phyloP scores from a whole-genome alignment of 257 asterid species.

The Gentiana dahurica region DNA sequence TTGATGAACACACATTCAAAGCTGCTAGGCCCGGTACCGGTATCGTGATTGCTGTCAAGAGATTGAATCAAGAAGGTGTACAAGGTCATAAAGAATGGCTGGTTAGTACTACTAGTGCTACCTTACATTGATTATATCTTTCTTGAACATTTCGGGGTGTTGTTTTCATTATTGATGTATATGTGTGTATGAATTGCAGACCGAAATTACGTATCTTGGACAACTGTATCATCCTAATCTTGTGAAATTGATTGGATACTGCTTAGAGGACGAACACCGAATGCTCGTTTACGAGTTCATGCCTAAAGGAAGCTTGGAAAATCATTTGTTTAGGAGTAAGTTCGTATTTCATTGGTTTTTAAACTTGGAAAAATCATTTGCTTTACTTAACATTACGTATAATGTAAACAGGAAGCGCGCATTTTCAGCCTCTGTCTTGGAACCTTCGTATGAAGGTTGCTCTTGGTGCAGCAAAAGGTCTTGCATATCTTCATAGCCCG shows the following conservation, averaged over 20 bases:
- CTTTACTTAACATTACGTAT: not conserved
- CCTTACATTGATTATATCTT: not conserved
- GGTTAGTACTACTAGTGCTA: slow-evolving; percentile 26
- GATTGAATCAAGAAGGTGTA: slow-evolving; percentile 65
- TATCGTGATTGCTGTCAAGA: slow-evolving; percentile 61
- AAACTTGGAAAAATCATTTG: not conserved
- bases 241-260: slow-evolving; percentile 33
- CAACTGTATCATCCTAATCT: slow-evolving; percentile 32
- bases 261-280: slow-evolving; percentile 39
- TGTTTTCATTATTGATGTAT: not conserved
- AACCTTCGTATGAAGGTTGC: slow-evolving; percentile 35
- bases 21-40: slow-evolving; percentile 60
- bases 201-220: slow-evolving; percentile 35
- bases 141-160: not conserved
- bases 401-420: slow-evolving; percentile 23
- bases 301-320: slow-evolving; percentile 38
- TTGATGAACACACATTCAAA: slow-evolving; percentile 50
- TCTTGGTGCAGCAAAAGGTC: slow-evolving; percentile 36
- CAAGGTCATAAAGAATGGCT: slow-evolving; percentile 94
- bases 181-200: slow-evolving; percentile 14
- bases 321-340: slow-evolving; percentile 41
- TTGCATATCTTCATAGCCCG: slow-evolving; percentile 32
- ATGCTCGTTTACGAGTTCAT: slow-evolving; percentile 38
- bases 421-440: slow-evolving; percentile 39
- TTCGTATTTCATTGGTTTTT: slow-evolving; percentile 1